These are phyloP conservation scores for Suillus hirtellus DNA, from an alignment of 768 basidiomycete genomes.

Conservation along the genomic window DNA sequence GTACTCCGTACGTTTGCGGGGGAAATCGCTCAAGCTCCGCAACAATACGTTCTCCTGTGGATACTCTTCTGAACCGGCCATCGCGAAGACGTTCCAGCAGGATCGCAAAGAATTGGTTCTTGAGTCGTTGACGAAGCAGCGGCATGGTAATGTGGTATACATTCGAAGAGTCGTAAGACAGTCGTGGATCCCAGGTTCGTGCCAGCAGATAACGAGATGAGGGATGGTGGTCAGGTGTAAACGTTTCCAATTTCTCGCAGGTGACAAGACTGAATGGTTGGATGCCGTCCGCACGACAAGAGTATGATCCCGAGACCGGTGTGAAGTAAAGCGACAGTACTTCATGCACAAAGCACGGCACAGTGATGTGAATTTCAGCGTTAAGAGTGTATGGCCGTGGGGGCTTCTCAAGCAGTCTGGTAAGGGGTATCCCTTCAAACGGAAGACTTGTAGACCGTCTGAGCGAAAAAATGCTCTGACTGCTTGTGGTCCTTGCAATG, in stretches of 20 bases:
- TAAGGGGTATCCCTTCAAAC: neutral
- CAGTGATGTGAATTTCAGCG: slow-evolving; percentile 6
- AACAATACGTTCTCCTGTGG: neutral
- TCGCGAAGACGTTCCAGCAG: neutral
- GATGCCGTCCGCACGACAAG: slow-evolving; percentile 2
- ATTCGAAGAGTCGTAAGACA: neutral
- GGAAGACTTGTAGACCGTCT: neutral
- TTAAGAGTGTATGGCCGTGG: neutral
- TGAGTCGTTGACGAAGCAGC: slow-evolving; percentile 2
- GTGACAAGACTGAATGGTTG: neutral
- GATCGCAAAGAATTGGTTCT: neutral
- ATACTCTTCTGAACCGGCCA: slow-evolving; percentile 1
- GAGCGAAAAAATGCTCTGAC: slow-evolving; percentile 2
- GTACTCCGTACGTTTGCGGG: neutral
- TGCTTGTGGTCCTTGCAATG: neutral
- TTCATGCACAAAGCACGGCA: slow-evolving; percentile 8
- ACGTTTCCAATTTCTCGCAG: neutral
- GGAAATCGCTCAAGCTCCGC: neutral
- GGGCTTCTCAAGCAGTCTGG: neutral
- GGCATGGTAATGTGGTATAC: neutral
- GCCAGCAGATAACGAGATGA: neutral
- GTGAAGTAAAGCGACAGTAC: neutral
- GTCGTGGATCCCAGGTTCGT: slow-evolving; percentile 5
- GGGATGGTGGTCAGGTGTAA: neutral
- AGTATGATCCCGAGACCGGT: neutral